These are phyloP conservation scores for Agrocybe praecox DNA, from an alignment of 768 basidiomycete species.

Conservation along the genomic window DNA sequence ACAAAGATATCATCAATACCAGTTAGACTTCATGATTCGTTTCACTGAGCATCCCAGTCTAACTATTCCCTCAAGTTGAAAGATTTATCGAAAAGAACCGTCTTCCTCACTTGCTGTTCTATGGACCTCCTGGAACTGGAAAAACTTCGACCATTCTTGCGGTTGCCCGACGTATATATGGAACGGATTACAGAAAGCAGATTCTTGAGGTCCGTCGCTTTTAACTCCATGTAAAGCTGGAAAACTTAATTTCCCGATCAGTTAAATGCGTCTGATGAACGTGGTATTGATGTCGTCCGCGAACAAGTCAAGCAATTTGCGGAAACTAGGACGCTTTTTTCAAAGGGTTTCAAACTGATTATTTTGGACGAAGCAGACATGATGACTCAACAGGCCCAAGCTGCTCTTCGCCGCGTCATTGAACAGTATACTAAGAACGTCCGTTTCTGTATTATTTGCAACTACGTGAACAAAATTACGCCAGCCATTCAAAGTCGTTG, in stretches of 20 bases:
- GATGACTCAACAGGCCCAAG: slow-evolving; percentile 99
- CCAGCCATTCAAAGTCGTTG: slow-evolving; percentile 99
- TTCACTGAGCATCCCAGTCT: slow-evolving; percentile 1
- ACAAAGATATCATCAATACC: slow-evolving; percentile 92
- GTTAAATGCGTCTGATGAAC: slow-evolving; percentile 98
- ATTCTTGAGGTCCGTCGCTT: slow-evolving; percentile 77
- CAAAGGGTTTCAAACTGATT: slow-evolving; percentile 96
- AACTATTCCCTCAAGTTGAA: slow-evolving; percentile 66
- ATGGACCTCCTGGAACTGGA: slow-evolving; percentile 97
- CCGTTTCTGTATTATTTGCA: slow-evolving; percentile 99
- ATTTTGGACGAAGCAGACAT: slow-evolving; percentile 99
- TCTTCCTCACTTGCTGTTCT: slow-evolving; percentile 93
- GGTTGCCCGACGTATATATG: slow-evolving; percentile 94
- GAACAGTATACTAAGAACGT: slow-evolving; percentile 99
- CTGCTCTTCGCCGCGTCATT: slow-evolving; percentile 94
- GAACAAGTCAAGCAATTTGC: slow-evolving; percentile 99
- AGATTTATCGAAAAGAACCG: slow-evolving; percentile 95
- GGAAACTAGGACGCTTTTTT: slow-evolving; percentile 88
- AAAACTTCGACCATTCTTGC: slow-evolving; percentile 98
- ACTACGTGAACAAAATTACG: slow-evolving; percentile 99
- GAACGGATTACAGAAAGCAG: slow-evolving; percentile 81
- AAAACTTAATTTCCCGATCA: slow-evolving; percentile 27
- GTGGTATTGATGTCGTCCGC: slow-evolving; percentile 97
- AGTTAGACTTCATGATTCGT: slow-evolving; percentile 53
- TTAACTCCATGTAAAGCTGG: slow-evolving; percentile 3